Evolutionary conservation across 2,329 filamentous ascomycete genomes (phyloP), one percentile per base, ranked within the genome.

Genomic region (Aureobasidium lini): DNA sequence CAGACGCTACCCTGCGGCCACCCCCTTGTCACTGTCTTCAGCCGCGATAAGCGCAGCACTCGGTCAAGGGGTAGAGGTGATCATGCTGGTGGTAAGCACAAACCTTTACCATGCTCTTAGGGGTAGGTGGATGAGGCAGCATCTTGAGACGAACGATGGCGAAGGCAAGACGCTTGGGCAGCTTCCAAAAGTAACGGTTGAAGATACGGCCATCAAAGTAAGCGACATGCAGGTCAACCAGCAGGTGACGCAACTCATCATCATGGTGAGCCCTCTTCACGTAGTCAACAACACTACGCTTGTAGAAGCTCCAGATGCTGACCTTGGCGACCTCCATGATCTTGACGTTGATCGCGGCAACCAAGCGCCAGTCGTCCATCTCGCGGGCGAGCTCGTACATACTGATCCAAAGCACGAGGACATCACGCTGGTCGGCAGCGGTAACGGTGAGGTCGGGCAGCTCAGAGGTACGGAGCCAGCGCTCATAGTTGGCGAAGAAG

Each of bases 401-500:
- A n/a, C 11, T 23, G 16, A 54, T 42, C 37, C 39, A 54, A 1
- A 54, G 16, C 50, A 23, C n/a, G 9, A 54, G 23, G 6, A 54
- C 39, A 8, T 54, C 50, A 29, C 37, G 37, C 16, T 42, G n/a
- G 9, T 44, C 50, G 29, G 29, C 16, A 28, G 15, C 2, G 4
- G 28, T 18, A 4, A 54, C 29, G 1, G 23, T 10, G 28, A 36
- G 50, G 11, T 6, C 8, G 16, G 50, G 50, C 2, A 54, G 29
- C n/a, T 54, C 16, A 3, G 15, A 28, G 4, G 15, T 23, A 29
- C 50, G 50, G 5, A 54, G 39, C 50, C 50, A 54, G 37, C 37
- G 50, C n/a, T 42, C 50, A 39, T 54, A 54, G 50, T 54, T 11
- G 50, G 50, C 39, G 39, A 54, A 54, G 50, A 54, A 5, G 50